Percentiles rank a stretch among this genome's conserved stretches.
Evolutionary conservation across 2,329 filamentous ascomycete species (phyloP).

Genomic region (Madurella fahalii): DNA sequence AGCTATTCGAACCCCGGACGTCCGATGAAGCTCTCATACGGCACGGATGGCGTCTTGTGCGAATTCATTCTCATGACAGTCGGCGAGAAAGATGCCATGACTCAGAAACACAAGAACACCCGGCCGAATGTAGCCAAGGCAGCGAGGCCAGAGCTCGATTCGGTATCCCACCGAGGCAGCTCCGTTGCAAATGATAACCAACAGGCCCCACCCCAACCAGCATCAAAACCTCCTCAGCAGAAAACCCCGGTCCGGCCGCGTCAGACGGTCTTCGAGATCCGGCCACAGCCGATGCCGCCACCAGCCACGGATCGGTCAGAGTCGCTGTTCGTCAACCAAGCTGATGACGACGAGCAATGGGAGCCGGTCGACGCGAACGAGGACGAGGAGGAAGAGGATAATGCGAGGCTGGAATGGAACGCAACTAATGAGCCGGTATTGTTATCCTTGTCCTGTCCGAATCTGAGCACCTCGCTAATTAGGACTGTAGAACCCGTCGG

Average conservation of each 20-base stretch:
- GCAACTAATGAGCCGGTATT: slow-evolving; percentile 59
- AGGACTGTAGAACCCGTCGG: slow-evolving; percentile 39
- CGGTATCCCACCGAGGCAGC: slow-evolving; percentile 42
- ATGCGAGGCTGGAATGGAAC: slow-evolving; percentile 71
- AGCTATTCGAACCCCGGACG: slow-evolving; percentile 67
- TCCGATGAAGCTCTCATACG: slow-evolving; percentile 70
- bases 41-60: slow-evolving; percentile 62
- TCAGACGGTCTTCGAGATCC: slow-evolving; percentile 33
- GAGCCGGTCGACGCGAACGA: slow-evolving; percentile 58
- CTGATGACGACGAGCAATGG: slow-evolving; percentile 67
- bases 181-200: slow-evolving; percentile 29
- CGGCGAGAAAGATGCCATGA: slow-evolving; percentile 55
- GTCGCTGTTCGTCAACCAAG: slow-evolving; percentile 63
- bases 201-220: slow-evolving; percentile 33
- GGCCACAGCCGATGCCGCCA: slow-evolving; percentile 38
- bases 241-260: slow-evolving; percentile 35
- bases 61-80: slow-evolving; percentile 82
- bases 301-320: slow-evolving; percentile 40
- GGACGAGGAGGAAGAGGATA: slow-evolving; percentile 60
- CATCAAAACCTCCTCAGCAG: slow-evolving; percentile 35
- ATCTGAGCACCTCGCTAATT: slow-evolving; percentile 28
- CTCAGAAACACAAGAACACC: slow-evolving; percentile 44
- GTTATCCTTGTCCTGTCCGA: neutral
- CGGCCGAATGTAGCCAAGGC: slow-evolving; percentile 38
- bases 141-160: slow-evolving; percentile 43